phyloP scores from a whole-genome alignment of 1,139 yeast species.

The Entelexis paramagnoliae region DNA sequence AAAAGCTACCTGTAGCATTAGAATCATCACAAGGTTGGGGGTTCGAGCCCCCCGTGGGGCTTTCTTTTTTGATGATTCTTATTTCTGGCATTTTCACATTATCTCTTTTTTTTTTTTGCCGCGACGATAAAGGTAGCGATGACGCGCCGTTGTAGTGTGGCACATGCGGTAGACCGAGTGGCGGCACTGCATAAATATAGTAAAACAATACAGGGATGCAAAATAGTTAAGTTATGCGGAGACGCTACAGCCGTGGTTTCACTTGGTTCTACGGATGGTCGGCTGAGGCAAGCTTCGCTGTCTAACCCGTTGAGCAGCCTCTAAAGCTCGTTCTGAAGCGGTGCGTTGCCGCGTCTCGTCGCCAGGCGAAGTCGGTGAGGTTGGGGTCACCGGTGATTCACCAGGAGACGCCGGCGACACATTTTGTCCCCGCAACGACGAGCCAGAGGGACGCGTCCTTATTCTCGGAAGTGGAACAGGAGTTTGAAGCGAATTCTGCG shows the following conservation, averaged over 20 bases:
- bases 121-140: too few relatives aligned
- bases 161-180: too few relatives aligned
- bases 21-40: constrained; percentile 18
- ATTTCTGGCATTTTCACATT: not conserved
- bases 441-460: not conserved
- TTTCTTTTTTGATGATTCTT: not conserved
- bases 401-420: not conserved
- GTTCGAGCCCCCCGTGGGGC: constrained; percentile 20
- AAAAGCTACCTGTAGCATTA: constrained; percentile 1
- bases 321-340: constrained; percentile 18
- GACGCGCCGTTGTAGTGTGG: too few relatives aligned
- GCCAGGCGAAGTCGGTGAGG: constrained; percentile 15
- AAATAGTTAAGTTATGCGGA: too few relatives aligned
- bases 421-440: not conserved
- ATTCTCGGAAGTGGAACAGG: not conserved
- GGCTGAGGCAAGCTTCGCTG: constrained; percentile 7
- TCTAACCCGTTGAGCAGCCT: constrained; percentile 17
- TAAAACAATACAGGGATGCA: too few relatives aligned
- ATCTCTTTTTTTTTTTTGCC: too few relatives aligned
- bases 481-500: not conserved
- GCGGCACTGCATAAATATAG: too few relatives aligned
- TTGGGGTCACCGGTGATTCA: constrained; percentile 14
- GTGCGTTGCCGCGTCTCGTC: constrained; percentile 10
- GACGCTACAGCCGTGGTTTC: not conserved
- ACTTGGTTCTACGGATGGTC: not conserved